Conservation (phyloP, 1,284 basidiomycete genomes). For the Microstroma glucosiphilum region DNA sequence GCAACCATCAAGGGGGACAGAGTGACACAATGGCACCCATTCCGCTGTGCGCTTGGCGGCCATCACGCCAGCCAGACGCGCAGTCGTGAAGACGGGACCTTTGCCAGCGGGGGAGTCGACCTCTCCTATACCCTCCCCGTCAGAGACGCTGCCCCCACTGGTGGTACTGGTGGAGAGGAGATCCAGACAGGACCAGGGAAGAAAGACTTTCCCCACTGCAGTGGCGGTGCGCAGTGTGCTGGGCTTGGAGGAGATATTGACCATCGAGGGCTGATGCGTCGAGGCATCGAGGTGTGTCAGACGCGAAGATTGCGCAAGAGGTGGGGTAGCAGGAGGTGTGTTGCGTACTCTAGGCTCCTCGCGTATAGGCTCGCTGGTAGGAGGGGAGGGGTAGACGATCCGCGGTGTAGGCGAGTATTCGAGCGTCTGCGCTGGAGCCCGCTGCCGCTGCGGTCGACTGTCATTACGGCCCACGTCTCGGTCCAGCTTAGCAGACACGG, state of each 20-base stretch:
- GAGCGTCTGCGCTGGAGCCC: too few relatives aligned
- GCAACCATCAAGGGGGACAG: conserved; percentile 65
- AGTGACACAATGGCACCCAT: conserved; percentile 74
- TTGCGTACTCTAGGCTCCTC: neutral
- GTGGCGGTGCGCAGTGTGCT: conserved; percentile 66
- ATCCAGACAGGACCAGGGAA: conserved; percentile 62
- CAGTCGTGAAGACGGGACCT: conserved; percentile 58
- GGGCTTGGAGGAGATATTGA: conserved; percentile 66
- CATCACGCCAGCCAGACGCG: conserved; percentile 78
- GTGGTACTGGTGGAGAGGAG: conserved; percentile 49
- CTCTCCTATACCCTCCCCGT: neutral
- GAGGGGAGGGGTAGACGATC: conserved; percentile 9
- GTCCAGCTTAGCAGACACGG: neutral
- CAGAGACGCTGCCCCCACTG: too few relatives aligned
- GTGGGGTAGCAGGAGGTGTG: conserved; percentile 2
- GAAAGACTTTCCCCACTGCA: conserved; percentile 69
- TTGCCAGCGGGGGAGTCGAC: conserved; percentile 26
- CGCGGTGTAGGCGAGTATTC: conserved; percentile 9
- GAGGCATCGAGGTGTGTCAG: conserved; percentile 18
- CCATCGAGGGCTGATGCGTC: conserved; percentile 69
- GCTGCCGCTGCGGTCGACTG: too few relatives aligned
- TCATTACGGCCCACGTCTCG: too few relatives aligned
- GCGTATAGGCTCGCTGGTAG: too few relatives aligned
- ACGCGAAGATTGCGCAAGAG: conserved; percentile 10
- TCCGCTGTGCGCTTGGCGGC: conserved; percentile 67